These are phyloP conservation scores for Cucurbitaria berberidis DNA, from an alignment of 2,329 filamentous ascomycete species.

Conservation along the genomic window DNA sequence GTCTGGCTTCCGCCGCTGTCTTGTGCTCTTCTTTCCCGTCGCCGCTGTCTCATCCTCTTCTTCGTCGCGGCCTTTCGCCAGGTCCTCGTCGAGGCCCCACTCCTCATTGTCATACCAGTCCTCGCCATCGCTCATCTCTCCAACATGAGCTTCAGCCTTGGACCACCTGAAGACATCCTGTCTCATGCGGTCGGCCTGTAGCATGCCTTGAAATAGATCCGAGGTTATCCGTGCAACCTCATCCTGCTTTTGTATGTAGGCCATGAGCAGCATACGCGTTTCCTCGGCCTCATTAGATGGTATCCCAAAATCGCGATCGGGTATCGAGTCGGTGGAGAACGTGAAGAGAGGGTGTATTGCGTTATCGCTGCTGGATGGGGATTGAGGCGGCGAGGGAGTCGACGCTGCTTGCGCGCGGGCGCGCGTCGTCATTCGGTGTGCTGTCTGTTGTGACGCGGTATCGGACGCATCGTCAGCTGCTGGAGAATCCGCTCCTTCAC, in stretches of 20 bases:
- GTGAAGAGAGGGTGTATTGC: constrained; percentile 77
- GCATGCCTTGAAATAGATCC: constrained; percentile 71
- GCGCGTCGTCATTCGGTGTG: constrained; percentile 63
- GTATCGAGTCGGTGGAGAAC: constrained; percentile 65
- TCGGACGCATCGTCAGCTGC: constrained; percentile 50
- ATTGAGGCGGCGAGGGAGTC: constrained; percentile 50
- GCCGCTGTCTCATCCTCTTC: constrained; percentile 70
- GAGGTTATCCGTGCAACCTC: constrained; percentile 76
- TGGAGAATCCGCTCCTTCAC: constrained; percentile 26
- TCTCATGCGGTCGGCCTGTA: constrained; percentile 74
- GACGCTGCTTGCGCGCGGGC: constrained; percentile 57
- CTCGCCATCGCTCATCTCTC: constrained; percentile 85
- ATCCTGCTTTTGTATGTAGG: constrained; percentile 86
- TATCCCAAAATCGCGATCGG: constrained; percentile 74
- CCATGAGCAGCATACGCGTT: constrained; percentile 72
- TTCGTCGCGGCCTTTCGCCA: constrained; percentile 84
- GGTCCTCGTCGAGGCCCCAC: constrained; percentile 74
- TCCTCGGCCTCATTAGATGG: constrained; percentile 79
- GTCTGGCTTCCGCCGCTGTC: constrained; percentile 46
- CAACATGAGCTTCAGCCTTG: constrained; percentile 77
- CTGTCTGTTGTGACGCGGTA: constrained; percentile 50
- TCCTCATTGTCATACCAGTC: constrained; percentile 88
- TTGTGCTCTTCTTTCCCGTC: constrained; percentile 57
- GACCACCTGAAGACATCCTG: constrained; percentile 75
- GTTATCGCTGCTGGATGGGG: constrained; percentile 57